Percentiles rank a stretch among this genome's conserved stretches.
Conservation (phyloP, 2,329 filamentous ascomycete species). For the Bipolaris bicolor region DNA sequence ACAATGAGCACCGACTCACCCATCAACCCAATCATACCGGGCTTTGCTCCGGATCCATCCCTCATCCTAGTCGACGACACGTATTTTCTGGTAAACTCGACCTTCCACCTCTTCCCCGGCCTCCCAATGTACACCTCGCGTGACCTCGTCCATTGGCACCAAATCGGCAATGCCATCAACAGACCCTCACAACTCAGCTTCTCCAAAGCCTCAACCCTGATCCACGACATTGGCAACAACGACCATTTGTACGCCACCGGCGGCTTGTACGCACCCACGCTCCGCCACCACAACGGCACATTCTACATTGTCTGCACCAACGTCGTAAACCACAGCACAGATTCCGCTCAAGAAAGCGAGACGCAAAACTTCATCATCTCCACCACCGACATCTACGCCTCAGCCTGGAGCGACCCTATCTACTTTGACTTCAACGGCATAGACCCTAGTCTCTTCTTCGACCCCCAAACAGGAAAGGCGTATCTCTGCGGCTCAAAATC, state of each 20-base stretch:
- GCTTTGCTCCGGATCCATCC: slow-evolving; percentile 57
- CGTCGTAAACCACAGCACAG: slow-evolving; percentile 41
- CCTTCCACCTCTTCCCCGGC: slow-evolving; percentile 59
- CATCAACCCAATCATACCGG: slow-evolving; percentile 51
- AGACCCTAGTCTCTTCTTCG: slow-evolving; percentile 25
- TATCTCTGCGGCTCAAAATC: slow-evolving; percentile 30
- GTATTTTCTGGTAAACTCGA: slow-evolving; percentile 59
- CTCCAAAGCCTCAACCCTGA: slow-evolving; percentile 53
- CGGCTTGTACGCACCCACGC: slow-evolving; percentile 26
- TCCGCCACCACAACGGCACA: slow-evolving; percentile 21
- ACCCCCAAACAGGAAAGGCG: slow-evolving; percentile 13
- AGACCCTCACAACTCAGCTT: slow-evolving; percentile 55
- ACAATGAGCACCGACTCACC: background rate
- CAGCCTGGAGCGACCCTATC: slow-evolving; percentile 19
- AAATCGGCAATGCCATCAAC: slow-evolving; percentile 54
- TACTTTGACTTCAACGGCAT: slow-evolving; percentile 23
- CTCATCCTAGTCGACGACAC: slow-evolving; percentile 51
- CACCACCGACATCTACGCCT: slow-evolving; percentile 16
- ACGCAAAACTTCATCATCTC: slow-evolving; percentile 47
- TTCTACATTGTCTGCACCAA: slow-evolving; percentile 30
- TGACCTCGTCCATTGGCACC: slow-evolving; percentile 58
- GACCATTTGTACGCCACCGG: slow-evolving; percentile 23
- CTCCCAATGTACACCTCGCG: slow-evolving; percentile 58
- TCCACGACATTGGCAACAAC: slow-evolving; percentile 8
- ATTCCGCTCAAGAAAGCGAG: slow-evolving; percentile 47